phyloP scores from a whole-genome alignment of 2,329 filamentous ascomycete genomes.

The Mycogone perniciosa region DNA sequence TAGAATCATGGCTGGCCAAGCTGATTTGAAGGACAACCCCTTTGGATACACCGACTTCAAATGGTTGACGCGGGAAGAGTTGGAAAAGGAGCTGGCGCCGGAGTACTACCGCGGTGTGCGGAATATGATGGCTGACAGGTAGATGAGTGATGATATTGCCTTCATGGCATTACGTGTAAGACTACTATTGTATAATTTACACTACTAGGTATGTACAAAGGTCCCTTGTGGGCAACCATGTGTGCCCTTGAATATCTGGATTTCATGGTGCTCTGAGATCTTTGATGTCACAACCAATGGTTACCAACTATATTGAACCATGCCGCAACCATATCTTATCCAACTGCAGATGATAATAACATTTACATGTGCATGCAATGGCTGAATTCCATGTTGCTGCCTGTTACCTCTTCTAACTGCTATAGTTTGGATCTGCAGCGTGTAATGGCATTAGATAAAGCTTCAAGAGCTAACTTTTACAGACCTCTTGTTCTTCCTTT shows the following conservation, averaged over 20 bases:
- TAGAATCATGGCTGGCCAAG: constrained; percentile 95
- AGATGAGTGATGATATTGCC: constrained; percentile 17
- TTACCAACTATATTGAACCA: no score
- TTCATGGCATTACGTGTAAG: constrained; percentile 2
- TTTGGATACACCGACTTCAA: constrained; percentile 75
- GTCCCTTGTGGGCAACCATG: neutral
- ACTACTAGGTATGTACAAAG: neutral
- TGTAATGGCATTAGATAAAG: no score
- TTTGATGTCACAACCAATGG: no score
- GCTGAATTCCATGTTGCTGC: no score
- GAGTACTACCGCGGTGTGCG: constrained; percentile 69
- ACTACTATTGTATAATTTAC: constrained; percentile 12
- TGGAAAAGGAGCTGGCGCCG: constrained; percentile 57
- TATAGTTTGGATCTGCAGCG: no score
- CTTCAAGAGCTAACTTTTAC: no score
- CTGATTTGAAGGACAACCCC: constrained; percentile 64
- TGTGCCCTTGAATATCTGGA: neutral
- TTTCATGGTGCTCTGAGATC: no score
- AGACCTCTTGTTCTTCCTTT: no score
- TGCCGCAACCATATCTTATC: no score
- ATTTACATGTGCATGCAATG: no score
- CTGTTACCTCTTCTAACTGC: no score
- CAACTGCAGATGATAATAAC: no score
- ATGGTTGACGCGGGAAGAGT: constrained; percentile 89
- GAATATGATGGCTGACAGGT: constrained; percentile 81